A percentile compares a stretch with the other conserved stretches of the same genome.
Evolutionary conservation across 371 early-diverging fungal species (phyloP).

Genomic region (Zopfochytrium polystomum): DNA sequence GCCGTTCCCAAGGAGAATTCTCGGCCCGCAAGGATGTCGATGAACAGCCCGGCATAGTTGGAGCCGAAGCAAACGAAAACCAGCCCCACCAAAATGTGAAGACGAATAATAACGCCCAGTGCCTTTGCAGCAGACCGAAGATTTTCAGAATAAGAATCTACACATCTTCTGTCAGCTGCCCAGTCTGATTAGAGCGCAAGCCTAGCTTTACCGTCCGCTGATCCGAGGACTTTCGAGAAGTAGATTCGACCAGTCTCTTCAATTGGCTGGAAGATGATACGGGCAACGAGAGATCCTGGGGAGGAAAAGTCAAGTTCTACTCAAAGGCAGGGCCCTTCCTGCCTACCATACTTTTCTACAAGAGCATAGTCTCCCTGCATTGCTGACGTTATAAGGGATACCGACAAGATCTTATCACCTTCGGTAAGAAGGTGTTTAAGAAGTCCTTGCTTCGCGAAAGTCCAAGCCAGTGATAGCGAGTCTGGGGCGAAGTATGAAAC

Average conservation of each 20-base stretch:
- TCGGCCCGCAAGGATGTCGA: constrained; percentile 69
- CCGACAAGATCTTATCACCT: constrained; percentile 88
- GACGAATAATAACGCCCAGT: constrained; percentile 54
- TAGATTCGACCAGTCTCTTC: constrained; percentile 86
- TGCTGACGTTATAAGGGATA: constrained; percentile 57
- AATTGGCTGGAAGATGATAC: constrained; percentile 89
- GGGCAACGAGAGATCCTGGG: constrained; percentile 79
- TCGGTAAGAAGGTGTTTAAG: constrained; percentile 91
- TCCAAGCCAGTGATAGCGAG: constrained; percentile 61
- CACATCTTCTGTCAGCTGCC: too few species aligned
- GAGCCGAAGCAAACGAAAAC: constrained; percentile 80
- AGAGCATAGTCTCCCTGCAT: constrained; percentile 81
- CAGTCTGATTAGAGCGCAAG: too few species aligned
- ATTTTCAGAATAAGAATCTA: too few species aligned
- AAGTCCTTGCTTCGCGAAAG: constrained; percentile 80
- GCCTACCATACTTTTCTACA: constrained; percentile 78
- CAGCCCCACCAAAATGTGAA: constrained; percentile 75
- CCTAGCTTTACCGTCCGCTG: constrained; percentile 3
- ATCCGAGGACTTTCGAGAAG: constrained; percentile 57
- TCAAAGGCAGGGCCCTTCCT: neutral
- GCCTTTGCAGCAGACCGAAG: neutral
- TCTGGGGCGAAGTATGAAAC: constrained; percentile 53
- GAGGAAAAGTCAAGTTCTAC: neutral
- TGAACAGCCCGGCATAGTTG: constrained; percentile 71
- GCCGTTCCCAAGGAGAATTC: constrained; percentile 50